Percentiles rank a stretch among this genome's conserved stretches.
Evolutionary conservation across 2,329 filamentous ascomycete genomes (phyloP).

Genomic region (Ophiognomonia clavigignenti-juglandacearum): DNA sequence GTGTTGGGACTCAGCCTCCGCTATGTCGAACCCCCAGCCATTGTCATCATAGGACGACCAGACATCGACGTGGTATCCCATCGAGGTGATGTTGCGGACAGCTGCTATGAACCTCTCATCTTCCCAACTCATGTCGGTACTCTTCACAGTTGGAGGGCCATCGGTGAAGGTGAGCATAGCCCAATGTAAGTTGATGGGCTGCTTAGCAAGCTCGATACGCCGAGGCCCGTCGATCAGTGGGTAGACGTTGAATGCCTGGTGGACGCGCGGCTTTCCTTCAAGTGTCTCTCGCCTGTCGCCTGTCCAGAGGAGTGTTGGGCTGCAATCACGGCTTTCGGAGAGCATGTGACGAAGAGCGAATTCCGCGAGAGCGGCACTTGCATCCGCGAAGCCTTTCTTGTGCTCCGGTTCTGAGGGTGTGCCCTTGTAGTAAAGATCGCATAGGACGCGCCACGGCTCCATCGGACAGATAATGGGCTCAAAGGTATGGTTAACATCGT

Average conservation of each 20-base stretch:
- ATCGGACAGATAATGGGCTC: no score
- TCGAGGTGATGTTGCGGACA: not conserved
- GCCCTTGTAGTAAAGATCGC: constrained; percentile 8
- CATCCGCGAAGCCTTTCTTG: constrained; percentile 5
- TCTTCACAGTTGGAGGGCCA: not conserved
- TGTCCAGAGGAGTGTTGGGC: constrained; percentile 11
- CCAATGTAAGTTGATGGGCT: constrained; percentile 5
- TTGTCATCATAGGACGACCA: constrained; percentile 6
- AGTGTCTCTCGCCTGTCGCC: not conserved
- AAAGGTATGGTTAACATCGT: no score
- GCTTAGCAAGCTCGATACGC: not conserved
- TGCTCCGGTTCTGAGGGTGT: constrained; percentile 2
- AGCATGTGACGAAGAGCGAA: constrained; percentile 6
- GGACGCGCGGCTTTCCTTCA: not conserved
- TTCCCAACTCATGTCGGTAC: not conserved
- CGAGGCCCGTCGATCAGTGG: constrained; percentile 2
- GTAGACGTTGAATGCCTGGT: constrained; percentile 13
- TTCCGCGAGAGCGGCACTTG: constrained; percentile 4
- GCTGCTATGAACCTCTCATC: constrained; percentile 4
- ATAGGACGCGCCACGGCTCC: not conserved
- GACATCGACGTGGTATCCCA: constrained; percentile 10
- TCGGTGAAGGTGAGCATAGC: constrained; percentile 12
- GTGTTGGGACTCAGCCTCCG: not conserved
- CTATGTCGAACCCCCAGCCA: not conserved
- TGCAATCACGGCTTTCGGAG: not conserved